Base-by-base conservation (phyloP, 2,329 filamentous ascomycete species). In the Nigrospora sphaerica region DNA sequence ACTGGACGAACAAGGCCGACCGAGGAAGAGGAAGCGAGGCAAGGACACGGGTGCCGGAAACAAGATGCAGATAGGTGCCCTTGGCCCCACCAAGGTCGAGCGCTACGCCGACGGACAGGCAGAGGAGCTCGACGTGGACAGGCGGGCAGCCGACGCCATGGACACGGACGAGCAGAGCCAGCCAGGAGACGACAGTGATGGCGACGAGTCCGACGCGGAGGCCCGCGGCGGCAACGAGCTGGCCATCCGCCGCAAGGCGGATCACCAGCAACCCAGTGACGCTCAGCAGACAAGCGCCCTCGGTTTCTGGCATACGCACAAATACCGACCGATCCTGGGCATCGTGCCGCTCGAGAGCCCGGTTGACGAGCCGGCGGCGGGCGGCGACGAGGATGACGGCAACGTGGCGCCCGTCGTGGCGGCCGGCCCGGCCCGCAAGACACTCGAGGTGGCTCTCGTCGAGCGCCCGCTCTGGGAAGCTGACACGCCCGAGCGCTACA, bases 241-340 rank as follows among this genome's bases (percentile, higher is more conserved):
- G 17, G 58, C 58, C 9, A 49, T 61, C 23, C 52, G 61, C n/a
- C 57, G 61, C 13, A 54, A 52, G 33, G 50, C 53, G 28, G 54
- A 63, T 38, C 59, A 55, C 41, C 57, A 58, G 33, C 57, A 34
- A 54, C 60, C 14, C 45, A 57, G 28, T 35, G 55, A 38, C 33
- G 44, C 44, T 52, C 45, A 47, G 51, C 47, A 42, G 44, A 46
- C 46, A 46, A 52, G 53, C 42, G 57, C 46, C 47, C 55, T 57
- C 49, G 55, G 48, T 7, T 78, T 72, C 69, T 97, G 90, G 88
- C 81, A 84, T 62, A 95, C 91, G 6, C 90, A 86, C 74, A 95
- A 95, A 66, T 98, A 97, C 67, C 79, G 91, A 48, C 88, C 91
- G n/a, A 90, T 98, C 56, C 73, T 98, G 50, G 93, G 91, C 45